phyloP scores from a whole-genome alignment of 2,329 filamentous ascomycete species.

The Nothophaeocryptopus gaeumannii region DNA sequence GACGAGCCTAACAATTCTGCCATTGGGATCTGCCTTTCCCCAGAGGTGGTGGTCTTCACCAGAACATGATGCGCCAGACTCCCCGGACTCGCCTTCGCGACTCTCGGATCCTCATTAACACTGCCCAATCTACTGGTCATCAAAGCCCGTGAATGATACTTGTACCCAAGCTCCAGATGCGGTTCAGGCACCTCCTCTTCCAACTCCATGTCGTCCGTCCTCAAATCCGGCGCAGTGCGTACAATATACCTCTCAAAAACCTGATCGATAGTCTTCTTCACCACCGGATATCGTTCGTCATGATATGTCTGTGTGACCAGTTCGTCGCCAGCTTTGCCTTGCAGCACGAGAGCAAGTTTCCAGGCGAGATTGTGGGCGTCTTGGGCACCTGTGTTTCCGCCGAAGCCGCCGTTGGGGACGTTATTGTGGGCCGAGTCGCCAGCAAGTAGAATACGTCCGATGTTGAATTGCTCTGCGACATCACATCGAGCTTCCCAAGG shows the following conservation, averaged over 20 bases:
- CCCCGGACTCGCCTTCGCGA: constrained; percentile 1
- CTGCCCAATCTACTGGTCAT: constrained; percentile 6
- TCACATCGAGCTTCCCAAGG: constrained; percentile 22
- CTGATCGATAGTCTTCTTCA: constrained; percentile 9
- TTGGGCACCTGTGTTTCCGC: constrained; percentile 36
- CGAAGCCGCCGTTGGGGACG: constrained; percentile 42
- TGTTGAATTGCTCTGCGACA: constrained; percentile 17
- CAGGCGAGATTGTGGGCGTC: constrained; percentile 20
- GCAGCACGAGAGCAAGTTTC: constrained; percentile 20
- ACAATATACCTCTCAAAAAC: constrained; percentile 39
- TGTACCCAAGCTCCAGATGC: constrained; percentile 10
- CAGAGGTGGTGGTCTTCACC: constrained; percentile 60
- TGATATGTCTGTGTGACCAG: constrained; percentile 30
- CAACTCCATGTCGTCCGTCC: constrained; percentile 38
- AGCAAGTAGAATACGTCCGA: constrained; percentile 2
- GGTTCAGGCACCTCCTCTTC: constrained; percentile 24
- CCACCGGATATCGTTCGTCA: constrained; percentile 35
- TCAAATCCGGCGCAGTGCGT: constrained; percentile 55
- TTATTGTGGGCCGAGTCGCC: constrained; percentile 6
- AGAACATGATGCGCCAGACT: constrained; percentile 8
- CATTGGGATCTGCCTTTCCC: constrained; percentile 44
- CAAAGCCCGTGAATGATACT: constrained; percentile 8
- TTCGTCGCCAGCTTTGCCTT: constrained; percentile 16
- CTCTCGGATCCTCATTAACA: constrained; percentile 29
- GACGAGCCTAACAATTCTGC: constrained; percentile 25